Evolutionary conservation across 495 filamentous ascomycete species (phyloP), one percentile per base, ranked within the genome.

Genomic region (Penicillium atrosanguineum): DNA sequence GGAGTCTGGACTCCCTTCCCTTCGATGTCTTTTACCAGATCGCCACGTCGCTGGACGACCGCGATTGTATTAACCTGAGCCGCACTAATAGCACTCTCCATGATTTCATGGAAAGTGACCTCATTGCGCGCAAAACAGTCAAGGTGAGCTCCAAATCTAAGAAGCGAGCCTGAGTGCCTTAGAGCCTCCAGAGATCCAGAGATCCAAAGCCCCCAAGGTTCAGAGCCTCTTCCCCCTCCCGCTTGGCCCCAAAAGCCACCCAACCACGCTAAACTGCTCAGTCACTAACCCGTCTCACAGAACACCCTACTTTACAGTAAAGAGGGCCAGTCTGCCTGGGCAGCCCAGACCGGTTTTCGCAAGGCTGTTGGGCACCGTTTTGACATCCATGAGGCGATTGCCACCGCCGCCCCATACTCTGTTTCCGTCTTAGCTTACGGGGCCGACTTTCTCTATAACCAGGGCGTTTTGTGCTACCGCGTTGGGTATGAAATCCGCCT

Each of bases 1-100:
- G 47, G 44, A 67, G 60, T 48, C 55, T 79, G 46, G 68, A 71
- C 44, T 62, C 65, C 44, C 61, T 88, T 34, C 85, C 86, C 4
- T 87, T 84, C 63, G 86, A 89, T 69, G 72, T 87, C 9, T 70
- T 87, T 37, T 76, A 82, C 26, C 77, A 82, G 56, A 79, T 89
- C 43, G 75, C 69, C 4, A 69, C 59, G 12, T 68, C 53, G 39
- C 61, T 84, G 41, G 68, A 76, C 9, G 69, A 78, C 49, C 56
- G 65, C 44, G 75, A 78, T 48, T 70, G 59, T 25, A 61, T 71
- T 29, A 64, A 75, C 54, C 63, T 78, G 42, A 75, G 78, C 50
- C 68, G 75, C 40, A 75, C 79, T 37, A 83, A 82, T 60, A 75
- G 69, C 9, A 66, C 74, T 15, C 73, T 91, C 16, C 69, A 75